Evolutionary conservation across 441 rosid genomes (phyloP), one percentile per base, ranked within the genome.

Genomic region (Gossypium lobatum): DNA sequence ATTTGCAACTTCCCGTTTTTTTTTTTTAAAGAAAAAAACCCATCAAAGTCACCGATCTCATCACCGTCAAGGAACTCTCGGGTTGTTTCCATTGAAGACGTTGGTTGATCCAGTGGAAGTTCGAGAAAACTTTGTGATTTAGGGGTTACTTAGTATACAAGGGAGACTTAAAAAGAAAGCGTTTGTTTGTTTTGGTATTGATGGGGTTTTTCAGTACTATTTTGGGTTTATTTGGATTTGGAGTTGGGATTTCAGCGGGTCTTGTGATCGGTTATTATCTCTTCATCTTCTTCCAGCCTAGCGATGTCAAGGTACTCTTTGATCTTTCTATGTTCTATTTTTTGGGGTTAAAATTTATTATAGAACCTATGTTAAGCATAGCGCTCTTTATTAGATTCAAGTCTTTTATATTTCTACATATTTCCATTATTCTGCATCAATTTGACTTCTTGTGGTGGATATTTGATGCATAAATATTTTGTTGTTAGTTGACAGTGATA

Each of bases 181-280:
- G 6, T 3, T 13, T 57, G 25, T 57, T 57, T 57, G 6, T 13
- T 14, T 28, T 37, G 28, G 57, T 46, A 63, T 39, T 60, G 39
- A 90, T 87, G 90, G 93, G 93, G 0, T 78, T 88, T 58, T 62
- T 89, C 31, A 89, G 94, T 73, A 86, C 91, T 1, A 46, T 90
- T 11, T 76, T 88, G 21, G 98, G 98, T 46, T 87, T 89, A 6
- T 87, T 83, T 65, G 99, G 99, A 67, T 93, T 95, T 71, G 96
- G 97, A 25, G 83, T 93, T 54, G 98, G 98, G 73, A 78, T 90
- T 76, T 85, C 96, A 3, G 55, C 78, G 60, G 99, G 99, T 26
- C 89, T 95, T 17, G 84, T 82, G 37, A 77, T 90, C 78, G 99
- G 99, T 0, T 95, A 95, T 79, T 82, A 39, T 70, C 80, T 95